phyloP scores from a whole-genome alignment of 768 basidiomycete species.

The Crassisporium funariophilum region DNA sequence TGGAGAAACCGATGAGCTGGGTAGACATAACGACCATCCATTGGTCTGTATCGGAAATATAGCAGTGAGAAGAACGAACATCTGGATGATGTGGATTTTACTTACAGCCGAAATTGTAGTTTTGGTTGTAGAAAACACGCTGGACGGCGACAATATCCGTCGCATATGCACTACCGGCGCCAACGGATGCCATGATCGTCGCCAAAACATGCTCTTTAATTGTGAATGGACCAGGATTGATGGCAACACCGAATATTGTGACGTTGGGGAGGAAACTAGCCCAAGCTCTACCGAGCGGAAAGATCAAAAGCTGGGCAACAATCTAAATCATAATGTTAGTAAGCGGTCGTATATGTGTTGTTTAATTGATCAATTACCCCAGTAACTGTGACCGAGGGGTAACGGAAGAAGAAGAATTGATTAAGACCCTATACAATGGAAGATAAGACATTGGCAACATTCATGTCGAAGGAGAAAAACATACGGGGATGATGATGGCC shows the following conservation, averaged over 20 bases:
- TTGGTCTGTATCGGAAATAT: conserved; percentile 50
- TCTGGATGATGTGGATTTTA: conserved; percentile 7
- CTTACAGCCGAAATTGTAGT: conserved; percentile 59
- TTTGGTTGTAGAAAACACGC: conserved; percentile 69
- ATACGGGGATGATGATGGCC: conserved; percentile 62
- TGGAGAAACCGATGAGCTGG: conserved; percentile 81
- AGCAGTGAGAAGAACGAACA: background rate
- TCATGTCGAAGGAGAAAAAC: conserved; percentile 9
- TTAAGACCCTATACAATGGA: conserved; percentile 49
- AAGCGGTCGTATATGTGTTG: background rate
- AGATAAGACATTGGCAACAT: background rate
- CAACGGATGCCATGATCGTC: conserved; percentile 51
- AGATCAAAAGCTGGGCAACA: conserved; percentile 69
- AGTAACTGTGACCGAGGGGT: conserved; percentile 64
- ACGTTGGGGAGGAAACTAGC: conserved; percentile 54
- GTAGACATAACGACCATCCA: conserved; percentile 80
- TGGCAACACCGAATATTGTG: conserved; percentile 49
- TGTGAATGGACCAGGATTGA: conserved; percentile 73
- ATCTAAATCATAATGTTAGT: conserved; percentile 34
- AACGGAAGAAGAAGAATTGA: conserved; percentile 80
- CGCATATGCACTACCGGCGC: conserved; percentile 61
- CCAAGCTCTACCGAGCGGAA: conserved; percentile 65
- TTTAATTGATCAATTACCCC: conserved; percentile 32
- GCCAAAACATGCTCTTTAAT: conserved; percentile 76
- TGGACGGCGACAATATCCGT: conserved; percentile 81